A percentile compares a stretch with the other conserved stretches of the same genome.
Evolutionary conservation across 2,329 filamentous ascomycete species (phyloP).

Genomic region (Whalleya microplaca): DNA sequence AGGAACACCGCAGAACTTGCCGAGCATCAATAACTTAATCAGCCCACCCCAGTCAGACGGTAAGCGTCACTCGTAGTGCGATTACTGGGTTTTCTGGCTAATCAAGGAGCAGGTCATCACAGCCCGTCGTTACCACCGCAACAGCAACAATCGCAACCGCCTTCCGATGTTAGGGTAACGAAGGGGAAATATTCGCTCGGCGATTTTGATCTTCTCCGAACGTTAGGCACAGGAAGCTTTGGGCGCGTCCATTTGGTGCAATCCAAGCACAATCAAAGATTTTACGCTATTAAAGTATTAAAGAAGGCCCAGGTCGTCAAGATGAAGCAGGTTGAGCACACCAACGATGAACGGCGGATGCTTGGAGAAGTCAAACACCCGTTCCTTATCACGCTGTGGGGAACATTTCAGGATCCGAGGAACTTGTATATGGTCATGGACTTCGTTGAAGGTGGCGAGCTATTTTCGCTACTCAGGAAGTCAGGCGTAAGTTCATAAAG

Average conservation of each 20-base stretch:
- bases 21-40: slow-evolving; percentile 84
- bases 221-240: slow-evolving; percentile 94
- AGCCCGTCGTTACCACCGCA: slow-evolving; percentile 40
- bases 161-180: slow-evolving; percentile 65
- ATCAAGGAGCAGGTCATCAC: slow-evolving; percentile 39
- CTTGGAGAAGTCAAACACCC: slow-evolving; percentile 95
- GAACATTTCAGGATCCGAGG: slow-evolving; percentile 92
- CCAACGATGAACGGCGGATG: slow-evolving; percentile 97
- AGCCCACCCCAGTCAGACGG: slow-evolving; percentile 60
- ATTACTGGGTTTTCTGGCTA: slow-evolving; percentile 22
- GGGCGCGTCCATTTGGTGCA: slow-evolving; percentile 95
- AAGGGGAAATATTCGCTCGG: slow-evolving; percentile 96
- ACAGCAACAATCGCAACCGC: slow-evolving; percentile 33
- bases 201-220: slow-evolving; percentile 89
- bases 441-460: slow-evolving; percentile 96
- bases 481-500: slow-evolving; percentile 70
- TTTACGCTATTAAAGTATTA: slow-evolving; percentile 97
- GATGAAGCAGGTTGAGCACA: slow-evolving; percentile 99
- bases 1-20: slow-evolving; percentile 64
- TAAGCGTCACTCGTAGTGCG: slow-evolving; percentile 23
- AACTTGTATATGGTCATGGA: slow-evolving; percentile 99
- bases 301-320: slow-evolving; percentile 99
- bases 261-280: slow-evolving; percentile 96
- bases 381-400: slow-evolving; percentile 97
- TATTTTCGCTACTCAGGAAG: slow-evolving; percentile 93